Evolutionary conservation across 2,329 filamentous ascomycete genomes (phyloP).

Genomic region (Pestalotiopsis sp.): DNA sequence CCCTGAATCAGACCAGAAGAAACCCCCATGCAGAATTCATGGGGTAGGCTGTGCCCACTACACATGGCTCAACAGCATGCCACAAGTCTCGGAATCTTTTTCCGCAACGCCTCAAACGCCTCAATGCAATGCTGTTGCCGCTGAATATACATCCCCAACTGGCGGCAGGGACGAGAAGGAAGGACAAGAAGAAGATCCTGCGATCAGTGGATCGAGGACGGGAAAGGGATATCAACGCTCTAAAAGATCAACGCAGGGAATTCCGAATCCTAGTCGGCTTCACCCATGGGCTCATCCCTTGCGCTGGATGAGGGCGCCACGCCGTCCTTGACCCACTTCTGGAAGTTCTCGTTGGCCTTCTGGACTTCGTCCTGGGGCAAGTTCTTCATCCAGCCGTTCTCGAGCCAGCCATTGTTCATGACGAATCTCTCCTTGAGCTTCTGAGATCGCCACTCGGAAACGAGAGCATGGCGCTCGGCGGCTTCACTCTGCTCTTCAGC

Average conservation of each 20-base stretch:
- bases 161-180: neutral
- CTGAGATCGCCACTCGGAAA: conserved; percentile 65
- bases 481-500: conserved; percentile 67
- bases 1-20: too few relatives aligned
- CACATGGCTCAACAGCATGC: neutral
- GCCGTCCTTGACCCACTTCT: conserved; percentile 56
- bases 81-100: neutral
- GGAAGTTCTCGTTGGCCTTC: conserved; percentile 69
- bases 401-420: conserved; percentile 77
- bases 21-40: too few relatives aligned
- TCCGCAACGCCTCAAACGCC: conserved; percentile 5
- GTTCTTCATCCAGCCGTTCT: conserved; percentile 79
- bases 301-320: conserved; percentile 37
- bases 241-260: neutral
- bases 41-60: neutral
- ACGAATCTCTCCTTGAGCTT: conserved; percentile 80
- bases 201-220: neutral
- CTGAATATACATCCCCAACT: neutral
- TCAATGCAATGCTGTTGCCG: neutral
- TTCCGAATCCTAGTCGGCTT: conserved; percentile 19
- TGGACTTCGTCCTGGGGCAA: conserved; percentile 77
- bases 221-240: neutral
- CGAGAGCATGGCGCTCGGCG: conserved; percentile 58
- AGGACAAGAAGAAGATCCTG: neutral
- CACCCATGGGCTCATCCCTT: conserved; percentile 27